Evolutionary conservation across 495 filamentous ascomycete species (phyloP).

Genomic region (Annulohypoxylon moriforme): DNA sequence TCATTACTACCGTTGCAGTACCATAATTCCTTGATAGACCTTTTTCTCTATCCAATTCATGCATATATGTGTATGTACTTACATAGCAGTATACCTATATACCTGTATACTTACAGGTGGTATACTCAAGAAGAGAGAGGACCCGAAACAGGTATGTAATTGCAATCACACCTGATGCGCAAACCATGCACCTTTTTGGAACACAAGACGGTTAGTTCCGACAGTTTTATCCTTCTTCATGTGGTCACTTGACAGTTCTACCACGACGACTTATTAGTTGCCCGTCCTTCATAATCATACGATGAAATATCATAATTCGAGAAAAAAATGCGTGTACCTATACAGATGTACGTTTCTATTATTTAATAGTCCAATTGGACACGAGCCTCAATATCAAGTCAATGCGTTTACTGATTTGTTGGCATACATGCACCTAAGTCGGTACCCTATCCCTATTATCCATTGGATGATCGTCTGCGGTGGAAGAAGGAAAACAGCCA

Average conservation of each 20-base stretch:
- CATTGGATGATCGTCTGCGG: constrained; percentile 41
- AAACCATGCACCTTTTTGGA: constrained; percentile 40
- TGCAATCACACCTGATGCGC: constrained; percentile 43
- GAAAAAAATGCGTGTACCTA: constrained; percentile 9
- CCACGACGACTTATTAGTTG: constrained; percentile 24
- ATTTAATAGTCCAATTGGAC: constrained; percentile 42
- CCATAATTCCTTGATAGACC: constrained; percentile 33
- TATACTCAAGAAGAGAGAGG: constrained; percentile 12
- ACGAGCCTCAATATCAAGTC: constrained; percentile 42
- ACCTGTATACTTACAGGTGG: neutral
- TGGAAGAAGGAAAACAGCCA: constrained; percentile 33
- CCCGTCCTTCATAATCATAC: constrained; percentile 37
- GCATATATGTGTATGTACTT: constrained; percentile 15
- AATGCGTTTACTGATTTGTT: constrained; percentile 45
- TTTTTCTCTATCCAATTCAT: constrained; percentile 12
- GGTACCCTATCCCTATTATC: constrained; percentile 21
- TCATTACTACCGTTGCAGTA: constrained; percentile 43
- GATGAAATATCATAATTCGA: constrained; percentile 44
- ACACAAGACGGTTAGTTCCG: constrained; percentile 44
- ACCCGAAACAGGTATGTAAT: constrained; percentile 41
- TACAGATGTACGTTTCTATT: constrained; percentile 16
- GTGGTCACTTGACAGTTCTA: constrained; percentile 31
- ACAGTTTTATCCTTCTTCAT: constrained; percentile 1
- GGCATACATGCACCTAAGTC: constrained; percentile 42
- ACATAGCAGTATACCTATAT: neutral